A percentile compares a stretch with the other conserved stretches of the same genome.
Conservation (phyloP, 345 rosid genomes). For the Theobroma cacao region DNA sequence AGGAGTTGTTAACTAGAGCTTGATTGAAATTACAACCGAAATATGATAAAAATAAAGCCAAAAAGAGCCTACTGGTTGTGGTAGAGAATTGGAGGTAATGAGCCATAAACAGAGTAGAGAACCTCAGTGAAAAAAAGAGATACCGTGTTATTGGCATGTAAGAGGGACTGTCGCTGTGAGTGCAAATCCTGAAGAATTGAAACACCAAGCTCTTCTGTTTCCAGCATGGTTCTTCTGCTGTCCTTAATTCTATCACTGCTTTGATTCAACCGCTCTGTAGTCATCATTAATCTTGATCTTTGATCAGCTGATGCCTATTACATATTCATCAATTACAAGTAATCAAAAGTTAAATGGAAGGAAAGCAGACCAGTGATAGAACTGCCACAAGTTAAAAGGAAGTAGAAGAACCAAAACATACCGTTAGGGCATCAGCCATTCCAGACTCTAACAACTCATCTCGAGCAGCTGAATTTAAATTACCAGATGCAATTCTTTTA, state of each 20-base stretch:
- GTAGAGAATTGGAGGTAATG: background rate
- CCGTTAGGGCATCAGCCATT: constrained; percentile 65
- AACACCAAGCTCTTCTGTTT: constrained; percentile 97
- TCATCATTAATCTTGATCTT: constrained; percentile 71
- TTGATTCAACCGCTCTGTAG: constrained; percentile 71
- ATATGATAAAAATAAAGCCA: background rate
- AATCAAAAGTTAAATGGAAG: background rate
- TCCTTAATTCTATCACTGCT: constrained; percentile 76
- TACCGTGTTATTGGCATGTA: constrained; percentile 75
- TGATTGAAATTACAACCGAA: background rate
- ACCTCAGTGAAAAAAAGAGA: background rate
- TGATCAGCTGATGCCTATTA: constrained; percentile 89
- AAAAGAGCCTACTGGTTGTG: background rate
- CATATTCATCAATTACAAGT: constrained; percentile 5
- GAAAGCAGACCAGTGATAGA: background rate
- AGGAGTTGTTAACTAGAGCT: background rate
- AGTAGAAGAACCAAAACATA: constrained; percentile 25
- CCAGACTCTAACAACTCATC: constrained; percentile 77
- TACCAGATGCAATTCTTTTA: constrained; percentile 58
- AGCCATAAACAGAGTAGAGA: background rate
- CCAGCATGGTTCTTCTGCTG: constrained; percentile 89
- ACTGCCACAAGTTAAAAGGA: background rate
- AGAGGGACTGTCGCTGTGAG: constrained; percentile 84
- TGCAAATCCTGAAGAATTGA: constrained; percentile 93
- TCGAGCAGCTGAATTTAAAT: constrained; percentile 53